A percentile compares a stretch with the other conserved stretches of the same genome.
These are phyloP conservation scores for Pseudonectria buxi DNA, from an alignment of 2,329 filamentous ascomycete species.

Conservation along the genomic window DNA sequence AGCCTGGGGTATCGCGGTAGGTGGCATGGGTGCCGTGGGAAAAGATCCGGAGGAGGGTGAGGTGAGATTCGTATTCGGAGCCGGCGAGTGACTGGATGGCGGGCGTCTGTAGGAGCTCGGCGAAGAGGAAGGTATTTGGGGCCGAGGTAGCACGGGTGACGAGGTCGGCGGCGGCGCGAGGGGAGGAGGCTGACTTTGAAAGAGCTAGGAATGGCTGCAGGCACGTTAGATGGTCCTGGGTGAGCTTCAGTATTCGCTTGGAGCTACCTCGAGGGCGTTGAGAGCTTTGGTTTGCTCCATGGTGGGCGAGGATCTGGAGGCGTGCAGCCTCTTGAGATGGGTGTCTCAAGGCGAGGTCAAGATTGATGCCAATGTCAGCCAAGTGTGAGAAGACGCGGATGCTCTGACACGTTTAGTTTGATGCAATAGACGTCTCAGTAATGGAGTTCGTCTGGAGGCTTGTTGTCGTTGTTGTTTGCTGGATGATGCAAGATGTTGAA, in stretches of 20 bases:
- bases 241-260: too few species aligned
- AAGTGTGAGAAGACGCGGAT: too few species aligned
- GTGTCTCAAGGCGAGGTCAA: too few species aligned
- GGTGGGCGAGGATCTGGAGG: constrained; percentile 17
- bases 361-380: too few species aligned
- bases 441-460: background rate
- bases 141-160: constrained; percentile 84
- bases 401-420: background rate
- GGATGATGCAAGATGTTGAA: constrained; percentile 2
- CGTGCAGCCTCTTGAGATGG: constrained; percentile 15
- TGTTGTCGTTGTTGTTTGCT: background rate
- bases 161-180: constrained; percentile 78
- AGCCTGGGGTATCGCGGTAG: constrained; percentile 48
- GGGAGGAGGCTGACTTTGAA: constrained; percentile 76
- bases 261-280: constrained; percentile 53
- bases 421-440: background rate
- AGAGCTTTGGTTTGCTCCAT: constrained; percentile 72
- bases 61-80: constrained; percentile 54
- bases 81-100: constrained; percentile 68
- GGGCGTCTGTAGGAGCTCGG: constrained; percentile 78
- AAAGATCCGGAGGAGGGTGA: constrained; percentile 78
- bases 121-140: constrained; percentile 85
- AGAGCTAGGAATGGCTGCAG: constrained; percentile 83
- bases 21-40: constrained; percentile 82
- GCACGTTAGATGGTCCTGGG: constrained; percentile 16